Evolutionary conservation across 495 filamentous ascomycete species (phyloP).

Genomic region (Neurospora sp.): DNA sequence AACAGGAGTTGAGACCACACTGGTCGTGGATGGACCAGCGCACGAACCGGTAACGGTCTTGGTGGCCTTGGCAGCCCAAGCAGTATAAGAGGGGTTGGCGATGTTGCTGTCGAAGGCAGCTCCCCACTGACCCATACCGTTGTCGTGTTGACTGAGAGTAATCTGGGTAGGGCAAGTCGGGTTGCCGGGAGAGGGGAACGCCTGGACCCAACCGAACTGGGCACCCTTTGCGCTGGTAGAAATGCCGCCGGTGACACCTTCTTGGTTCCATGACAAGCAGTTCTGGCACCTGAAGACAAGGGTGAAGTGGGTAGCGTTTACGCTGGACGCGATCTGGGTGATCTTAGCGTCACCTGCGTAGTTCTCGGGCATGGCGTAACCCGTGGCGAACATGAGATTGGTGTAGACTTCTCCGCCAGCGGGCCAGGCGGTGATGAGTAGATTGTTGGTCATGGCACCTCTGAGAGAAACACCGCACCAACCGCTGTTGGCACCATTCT

Average conservation of each 20-base stretch:
- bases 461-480: slow-evolving; percentile 50
- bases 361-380: slow-evolving; percentile 45
- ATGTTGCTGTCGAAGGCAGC: slow-evolving; percentile 28
- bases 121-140: slow-evolving; percentile 34
- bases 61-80: slow-evolving; percentile 39
- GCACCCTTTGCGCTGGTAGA: slow-evolving; percentile 15
- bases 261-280: slow-evolving; percentile 44
- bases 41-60: slow-evolving; percentile 28
- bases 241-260: slow-evolving; percentile 10
- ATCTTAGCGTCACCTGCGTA: slow-evolving; percentile 49
- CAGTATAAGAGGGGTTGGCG: slow-evolving; percentile 39
- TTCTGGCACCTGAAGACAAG: slow-evolving; percentile 52
- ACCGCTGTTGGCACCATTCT: slow-evolving; percentile 22
- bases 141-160: slow-evolving; percentile 24
- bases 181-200: slow-evolving; percentile 20
- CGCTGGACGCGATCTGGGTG: slow-evolving; percentile 43
- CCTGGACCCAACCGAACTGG: slow-evolving; percentile 27
- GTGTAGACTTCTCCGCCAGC: slow-evolving; percentile 39
- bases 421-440: slow-evolving; percentile 49
- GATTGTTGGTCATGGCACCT: slow-evolving; percentile 46
- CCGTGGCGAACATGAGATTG: slow-evolving; percentile 43
- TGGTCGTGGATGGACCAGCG: slow-evolving; percentile 13
- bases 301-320: slow-evolving; percentile 45
- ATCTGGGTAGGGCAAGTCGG: slow-evolving; percentile 25
- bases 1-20: slow-evolving; percentile 26